Base-by-base conservation (phyloP, 768 basidiomycete genomes). In the Boletus reticuloceps region DNA sequence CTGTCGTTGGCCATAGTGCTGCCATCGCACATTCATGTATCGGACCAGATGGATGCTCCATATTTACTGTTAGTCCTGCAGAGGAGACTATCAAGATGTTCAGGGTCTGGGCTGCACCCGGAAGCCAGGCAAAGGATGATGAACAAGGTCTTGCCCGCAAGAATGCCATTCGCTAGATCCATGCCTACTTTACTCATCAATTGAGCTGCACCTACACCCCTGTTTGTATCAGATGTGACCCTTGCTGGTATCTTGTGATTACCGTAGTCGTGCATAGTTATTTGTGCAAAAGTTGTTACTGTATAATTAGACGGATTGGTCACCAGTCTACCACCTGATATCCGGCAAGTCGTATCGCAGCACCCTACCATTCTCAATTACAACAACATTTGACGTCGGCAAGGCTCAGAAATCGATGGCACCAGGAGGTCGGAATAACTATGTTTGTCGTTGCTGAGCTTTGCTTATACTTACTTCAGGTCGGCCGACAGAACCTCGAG, bases 61-160 rank as follows among this genome's bases (percentile, higher is more conserved):
- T 86, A 51, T 87, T 86, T 61, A 85, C 86, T 32, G 78, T 84
- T 9, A 85, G 82, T 53, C 82, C 84, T 2, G 71, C 68, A 25
- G 86, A 87, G 58, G 83, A 87, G 66, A 80, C 82, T 45, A 84
- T 88, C 71, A 86, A 85, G 72, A 83, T 86, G 79, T 88, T 85
- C 80, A 82, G 83, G 58, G 83, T 87, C 32, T 88, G 85, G 86
- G 68, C 69, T 47, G 40, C 58, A 2, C 61, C 69, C 0, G 62
- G 44, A 42, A 57, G n/a, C 17, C 58, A 61, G 44, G 27, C 40
- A 34, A 72, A 53, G 32, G 48, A 58, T 8, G 61, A 59, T 2
- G 59, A 57, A 44, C 50, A 58, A 47, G 69, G 67, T 51, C 51
- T 72, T 19, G 41, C 37, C 50, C 53, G 57, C 27, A 71, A 55